phyloP scores from a whole-genome alignment of 2,329 filamentous ascomycete species.

The Piedraia hortae region DNA sequence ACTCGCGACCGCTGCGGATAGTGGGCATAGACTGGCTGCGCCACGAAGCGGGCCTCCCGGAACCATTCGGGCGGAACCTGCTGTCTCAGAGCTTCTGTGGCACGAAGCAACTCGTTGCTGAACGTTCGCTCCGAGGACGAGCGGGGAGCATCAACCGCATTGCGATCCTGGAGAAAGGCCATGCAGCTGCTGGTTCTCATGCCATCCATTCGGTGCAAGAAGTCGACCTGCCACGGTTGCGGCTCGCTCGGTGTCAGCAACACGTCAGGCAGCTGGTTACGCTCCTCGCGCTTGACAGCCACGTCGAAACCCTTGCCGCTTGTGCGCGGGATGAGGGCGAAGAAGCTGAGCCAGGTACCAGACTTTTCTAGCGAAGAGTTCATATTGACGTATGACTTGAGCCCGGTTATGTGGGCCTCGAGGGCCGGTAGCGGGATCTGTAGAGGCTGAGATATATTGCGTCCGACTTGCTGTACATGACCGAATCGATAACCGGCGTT shows the following conservation, averaged over 20 bases:
- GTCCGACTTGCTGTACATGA: slow-evolving; percentile 35
- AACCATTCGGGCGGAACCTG: slow-evolving; percentile 16
- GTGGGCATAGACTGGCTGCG: slow-evolving; percentile 13
- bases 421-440: slow-evolving; percentile 41
- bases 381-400: slow-evolving; percentile 31
- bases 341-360: slow-evolving; percentile 14
- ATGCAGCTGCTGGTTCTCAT: slow-evolving; percentile 4
- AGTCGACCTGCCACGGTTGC: slow-evolving; percentile 10
- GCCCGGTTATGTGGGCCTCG: slow-evolving; percentile 30
- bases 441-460: slow-evolving; percentile 42
- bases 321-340: slow-evolving; percentile 12
- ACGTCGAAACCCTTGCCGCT: slow-evolving; percentile 16
- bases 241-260: slow-evolving; percentile 11
- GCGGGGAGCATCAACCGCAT: slow-evolving; percentile 2
- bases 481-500: slow-evolving; percentile 58
- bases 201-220: slow-evolving; percentile 13
- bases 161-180: slow-evolving; percentile 5
- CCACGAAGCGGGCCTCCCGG: slow-evolving; percentile 17
- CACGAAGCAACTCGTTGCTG: slow-evolving; percentile 11
- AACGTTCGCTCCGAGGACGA: slow-evolving; percentile 14
- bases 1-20: slow-evolving; percentile 6
- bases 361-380: slow-evolving; percentile 13
- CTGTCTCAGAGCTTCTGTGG: slow-evolving; percentile 9
- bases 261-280: slow-evolving; percentile 19
- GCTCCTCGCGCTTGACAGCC: slow-evolving; percentile 15